Evolutionary conservation across 768 basidiomycete genomes (phyloP).

Genomic region (Phylloporus sp.): DNA sequence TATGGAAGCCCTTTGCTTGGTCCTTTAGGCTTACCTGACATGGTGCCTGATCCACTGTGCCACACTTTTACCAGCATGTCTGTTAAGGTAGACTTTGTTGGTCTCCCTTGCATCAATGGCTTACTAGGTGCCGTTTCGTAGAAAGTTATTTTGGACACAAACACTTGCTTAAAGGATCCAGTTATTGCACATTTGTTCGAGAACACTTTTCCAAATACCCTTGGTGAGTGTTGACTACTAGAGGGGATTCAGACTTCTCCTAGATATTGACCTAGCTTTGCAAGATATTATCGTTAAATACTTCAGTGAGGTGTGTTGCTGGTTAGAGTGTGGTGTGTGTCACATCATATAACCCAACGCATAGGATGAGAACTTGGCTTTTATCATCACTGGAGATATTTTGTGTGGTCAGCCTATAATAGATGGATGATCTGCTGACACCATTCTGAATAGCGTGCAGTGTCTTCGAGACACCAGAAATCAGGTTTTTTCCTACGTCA

Average conservation of each 20-base stretch:
- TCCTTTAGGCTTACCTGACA: conserved; percentile 60
- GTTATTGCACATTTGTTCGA: conserved; percentile 77
- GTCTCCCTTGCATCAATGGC: not conserved
- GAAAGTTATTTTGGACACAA: conserved; percentile 78
- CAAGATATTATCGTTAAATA: conserved; percentile 79
- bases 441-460: conserved; percentile 53
- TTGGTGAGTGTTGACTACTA: conserved; percentile 48
- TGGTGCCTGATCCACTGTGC: conserved; percentile 66
- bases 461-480: conserved; percentile 83
- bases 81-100: conserved; percentile 53
- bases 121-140: conserved; percentile 24
- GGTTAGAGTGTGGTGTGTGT: not conserved
- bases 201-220: conserved; percentile 79
- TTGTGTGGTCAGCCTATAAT: conserved; percentile 45
- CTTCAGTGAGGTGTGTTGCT: conserved; percentile 54
- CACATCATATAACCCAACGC: conserved; percentile 5
- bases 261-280: not conserved
- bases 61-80: conserved; percentile 73
- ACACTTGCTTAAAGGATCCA: conserved; percentile 63
- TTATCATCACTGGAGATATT: conserved; percentile 80
- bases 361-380: conserved; percentile 66
- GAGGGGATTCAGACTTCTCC: not conserved
- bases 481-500: conserved; percentile 42
- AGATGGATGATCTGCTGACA: conserved; percentile 4
- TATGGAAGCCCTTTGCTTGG: conserved; percentile 61